Percentiles rank a stretch among this genome's conserved stretches.
Conservation (phyloP, 345 rosid species). For the Populus deltoides region DNA sequence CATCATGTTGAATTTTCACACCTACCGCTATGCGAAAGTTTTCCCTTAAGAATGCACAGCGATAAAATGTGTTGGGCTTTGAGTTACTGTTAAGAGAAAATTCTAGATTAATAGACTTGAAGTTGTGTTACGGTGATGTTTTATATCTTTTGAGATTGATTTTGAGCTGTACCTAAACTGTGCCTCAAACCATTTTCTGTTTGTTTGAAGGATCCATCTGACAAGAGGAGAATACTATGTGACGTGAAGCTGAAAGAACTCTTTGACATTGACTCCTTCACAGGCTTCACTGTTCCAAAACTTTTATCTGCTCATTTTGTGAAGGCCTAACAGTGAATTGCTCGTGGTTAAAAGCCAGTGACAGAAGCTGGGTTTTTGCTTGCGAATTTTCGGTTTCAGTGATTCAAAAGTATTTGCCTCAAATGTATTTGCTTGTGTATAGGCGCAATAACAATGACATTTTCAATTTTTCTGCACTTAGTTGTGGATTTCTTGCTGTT, state of each 20-base stretch:
- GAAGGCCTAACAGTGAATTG: constrained; percentile 6
- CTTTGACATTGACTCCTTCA: constrained; percentile 20
- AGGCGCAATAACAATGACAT: not conserved
- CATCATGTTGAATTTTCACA: not conserved
- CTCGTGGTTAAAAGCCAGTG: not conserved
- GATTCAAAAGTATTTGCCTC: too few relatives aligned
- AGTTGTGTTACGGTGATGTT: not conserved
- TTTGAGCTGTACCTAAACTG: not conserved
- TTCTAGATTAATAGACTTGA: not conserved
- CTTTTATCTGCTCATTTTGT: constrained; percentile 21
- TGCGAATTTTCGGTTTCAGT: too few relatives aligned
- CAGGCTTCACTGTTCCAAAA: constrained; percentile 22
- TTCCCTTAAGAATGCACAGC: not conserved
- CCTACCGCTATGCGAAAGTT: not conserved
- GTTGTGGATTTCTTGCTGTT: not conserved
- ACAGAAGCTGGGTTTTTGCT: not conserved
- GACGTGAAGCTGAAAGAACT: constrained; percentile 27
- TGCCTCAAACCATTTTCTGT: not conserved
- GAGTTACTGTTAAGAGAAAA: not conserved
- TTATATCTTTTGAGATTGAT: not conserved
- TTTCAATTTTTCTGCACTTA: too few relatives aligned
- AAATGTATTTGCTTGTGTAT: not conserved
- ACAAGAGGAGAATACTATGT: constrained; percentile 23
- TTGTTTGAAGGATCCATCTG: constrained; percentile 29
- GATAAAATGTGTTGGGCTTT: not conserved